Percentiles rank a stretch among this genome's conserved stretches.
Evolutionary conservation across 108 stramenopile species (phyloP).

Genomic region (Ochromonas danica): DNA sequence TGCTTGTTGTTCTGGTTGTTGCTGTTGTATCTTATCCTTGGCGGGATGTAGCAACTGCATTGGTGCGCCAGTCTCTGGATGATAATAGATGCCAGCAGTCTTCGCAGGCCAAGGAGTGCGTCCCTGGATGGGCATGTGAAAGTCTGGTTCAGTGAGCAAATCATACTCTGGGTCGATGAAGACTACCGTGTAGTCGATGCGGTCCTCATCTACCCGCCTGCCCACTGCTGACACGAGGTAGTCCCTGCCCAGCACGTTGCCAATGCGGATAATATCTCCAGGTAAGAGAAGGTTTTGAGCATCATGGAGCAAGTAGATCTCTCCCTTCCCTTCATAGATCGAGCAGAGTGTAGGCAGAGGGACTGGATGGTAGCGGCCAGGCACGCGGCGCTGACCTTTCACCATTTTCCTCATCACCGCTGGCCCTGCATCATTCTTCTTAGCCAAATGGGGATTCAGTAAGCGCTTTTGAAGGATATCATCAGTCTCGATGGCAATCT

Average conservation of each 20-base stretch:
- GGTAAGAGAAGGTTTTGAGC: neutral
- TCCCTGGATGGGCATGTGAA: neutral
- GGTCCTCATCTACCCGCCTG: neutral
- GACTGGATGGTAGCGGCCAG: neutral
- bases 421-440: neutral
- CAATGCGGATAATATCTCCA: constrained; percentile 32
- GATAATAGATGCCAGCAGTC: too few species aligned
- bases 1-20: too few species aligned
- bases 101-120: too few species aligned
- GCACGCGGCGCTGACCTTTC: neutral
- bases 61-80: too few species aligned
- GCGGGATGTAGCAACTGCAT: too few species aligned
- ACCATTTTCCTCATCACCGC: neutral
- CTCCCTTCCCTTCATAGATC: neutral
- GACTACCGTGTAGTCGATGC: neutral
- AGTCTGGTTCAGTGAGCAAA: neutral
- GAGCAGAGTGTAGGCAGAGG: constrained; percentile 25
- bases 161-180: constrained; percentile 3
- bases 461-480: neutral
- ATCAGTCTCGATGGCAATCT: neutral
- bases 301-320: constrained; percentile 19
- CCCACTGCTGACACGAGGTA: constrained; percentile 1
- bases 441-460: neutral
- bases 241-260: constrained; percentile 6
- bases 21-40: too few species aligned